Base-by-base conservation (phyloP, 768 basidiomycete species). In the Mycena amicta region DNA sequence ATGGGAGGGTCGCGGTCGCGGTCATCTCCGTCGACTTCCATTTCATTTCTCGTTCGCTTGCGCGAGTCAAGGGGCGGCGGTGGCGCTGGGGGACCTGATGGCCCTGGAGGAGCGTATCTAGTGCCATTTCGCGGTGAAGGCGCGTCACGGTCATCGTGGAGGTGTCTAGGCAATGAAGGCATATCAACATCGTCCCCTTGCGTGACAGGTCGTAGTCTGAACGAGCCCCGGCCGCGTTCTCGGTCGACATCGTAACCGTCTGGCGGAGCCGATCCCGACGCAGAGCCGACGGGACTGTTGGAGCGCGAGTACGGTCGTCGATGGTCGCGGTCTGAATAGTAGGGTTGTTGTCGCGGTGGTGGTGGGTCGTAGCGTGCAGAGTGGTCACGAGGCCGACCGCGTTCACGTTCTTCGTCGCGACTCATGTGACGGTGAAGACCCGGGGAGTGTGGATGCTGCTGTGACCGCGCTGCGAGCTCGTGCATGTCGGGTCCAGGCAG, bases 1-100 rank as follows among this genome's bases (percentile, higher is more conserved):
- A 69, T 67, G 59, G 65, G 71, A 8, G 43, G 43, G 22, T 45
- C 71, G 26, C 67, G 74, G 62, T 74, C 77, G 69, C 82, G 81
- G 74, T 80, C 76, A 27, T 81, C 81, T 46, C 73, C 82, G 55
- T 86, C 85, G 49, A 82, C 75, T 40, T 89, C 87, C 84, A 87
- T 84, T 53, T 88, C 87, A 50, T 80, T 80, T 58, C 84, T 77
- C 61, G 74, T 77, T 55, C 87, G 79, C 68, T 86, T 88, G 69
- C 83, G 81, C 39, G 79, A 70, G 47, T 82, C 82, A 67, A 74
- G 64, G 68, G 72, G 62, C 55, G 71, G 31, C 72, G 77, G 60
- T 69, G 72, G 69, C 60, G 69, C 59, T 58, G 70, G 59, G 52
- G 69, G 6, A 28, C 47, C 47, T 28, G 47, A 23, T 6, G 22